Base-by-base conservation (phyloP, 495 filamentous ascomycete species). In the Penicillium goetzii region DNA sequence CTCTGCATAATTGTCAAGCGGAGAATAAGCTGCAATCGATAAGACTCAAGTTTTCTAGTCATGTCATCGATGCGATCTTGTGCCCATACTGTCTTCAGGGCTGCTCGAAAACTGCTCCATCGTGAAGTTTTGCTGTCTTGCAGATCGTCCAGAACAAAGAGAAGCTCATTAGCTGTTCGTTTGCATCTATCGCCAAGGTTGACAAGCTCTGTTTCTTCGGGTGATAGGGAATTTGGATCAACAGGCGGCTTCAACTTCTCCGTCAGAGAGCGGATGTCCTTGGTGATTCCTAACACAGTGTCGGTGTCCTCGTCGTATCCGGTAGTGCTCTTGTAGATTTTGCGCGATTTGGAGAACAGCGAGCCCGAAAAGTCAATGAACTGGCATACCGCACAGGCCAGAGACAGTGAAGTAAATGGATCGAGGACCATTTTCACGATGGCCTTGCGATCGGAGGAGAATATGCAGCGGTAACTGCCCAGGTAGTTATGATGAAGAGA, bases 321-420 rank as follows among this genome's bases (percentile, higher is more conserved):
- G 0, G 41, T 9, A 3, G 41, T 21, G 17, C 41, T 43, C 41
- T 43, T 43, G n/a, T 21, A 43, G 41, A 43, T 43, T 6, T 43
- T 43, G 41, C n/a, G 41, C n/a, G 41, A 43, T n/a, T 21, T 43
- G n/a, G 41, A 43, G 41, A 43, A 21, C n/a, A 43, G n/a, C 19
- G n/a, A 21, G n/a, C n/a, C 41, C 0, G 41, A 43, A 21, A 43
- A 43, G 9, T 21, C n/a, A 11, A 43, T 7, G 41, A 43, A 43
- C 41, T 43, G 41, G 41, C n/a, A 43, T 43, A 43, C 41, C 19
- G 41, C 41, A 8, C 6, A 10, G n/a, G 41, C 41, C 41, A 43
- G 8, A 43, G 41, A 43, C 41, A 21, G 41, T 19, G 41, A 43
- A 9, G 41, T 43, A 15, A 43, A 43, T 9, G 41, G 41, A 21